Evolutionary conservation across 495 filamentous ascomycete genomes (phyloP).

Genomic region (Aspergillus heteromorphus): DNA sequence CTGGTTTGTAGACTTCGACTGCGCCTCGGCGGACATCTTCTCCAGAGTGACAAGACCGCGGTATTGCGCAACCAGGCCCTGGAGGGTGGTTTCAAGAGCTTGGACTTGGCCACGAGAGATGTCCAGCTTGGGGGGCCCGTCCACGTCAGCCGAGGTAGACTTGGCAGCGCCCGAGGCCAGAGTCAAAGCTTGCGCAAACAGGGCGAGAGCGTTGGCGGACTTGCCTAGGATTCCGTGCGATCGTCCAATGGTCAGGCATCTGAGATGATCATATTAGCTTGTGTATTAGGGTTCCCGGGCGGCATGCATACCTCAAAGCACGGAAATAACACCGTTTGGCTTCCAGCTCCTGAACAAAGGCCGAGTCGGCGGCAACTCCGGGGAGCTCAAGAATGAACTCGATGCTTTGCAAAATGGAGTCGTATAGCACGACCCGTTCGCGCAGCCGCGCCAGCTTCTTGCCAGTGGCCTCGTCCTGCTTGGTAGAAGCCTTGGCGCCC

Average conservation of each 20-base stretch:
- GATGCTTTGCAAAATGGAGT: conserved; percentile 81
- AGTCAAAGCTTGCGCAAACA: conserved; percentile 64
- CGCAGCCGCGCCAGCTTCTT: conserved; percentile 73
- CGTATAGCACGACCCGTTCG: conserved; percentile 88
- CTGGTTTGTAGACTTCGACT: conserved; percentile 24
- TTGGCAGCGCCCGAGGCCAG: conserved; percentile 39
- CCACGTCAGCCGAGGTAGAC: conserved; percentile 26
- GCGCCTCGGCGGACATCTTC: conserved; percentile 40
- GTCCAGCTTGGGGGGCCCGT: conserved; percentile 49
- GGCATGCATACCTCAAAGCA: conserved; percentile 63
- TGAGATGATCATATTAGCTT: conserved; percentile 25
- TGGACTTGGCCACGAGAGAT: conserved; percentile 53
- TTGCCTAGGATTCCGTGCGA: conserved; percentile 73
- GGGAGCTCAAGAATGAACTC: conserved; percentile 86
- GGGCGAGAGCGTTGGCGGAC: conserved; percentile 76
- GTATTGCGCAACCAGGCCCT: conserved; percentile 65
- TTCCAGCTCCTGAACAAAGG: conserved; percentile 68
- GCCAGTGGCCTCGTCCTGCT: conserved; percentile 57
- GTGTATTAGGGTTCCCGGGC: background rate
- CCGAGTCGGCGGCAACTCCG: conserved; percentile 81
- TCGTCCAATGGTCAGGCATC: conserved; percentile 78
- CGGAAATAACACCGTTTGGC: conserved; percentile 79
- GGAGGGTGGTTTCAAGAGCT: conserved; percentile 54
- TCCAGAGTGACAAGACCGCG: conserved; percentile 79
- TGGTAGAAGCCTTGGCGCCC: conserved; percentile 41